A percentile compares a stretch with the other conserved stretches of the same genome.
Conservation (phyloP, 495 filamentous ascomycete genomes). For the Penicillium ochrochloron region DNA sequence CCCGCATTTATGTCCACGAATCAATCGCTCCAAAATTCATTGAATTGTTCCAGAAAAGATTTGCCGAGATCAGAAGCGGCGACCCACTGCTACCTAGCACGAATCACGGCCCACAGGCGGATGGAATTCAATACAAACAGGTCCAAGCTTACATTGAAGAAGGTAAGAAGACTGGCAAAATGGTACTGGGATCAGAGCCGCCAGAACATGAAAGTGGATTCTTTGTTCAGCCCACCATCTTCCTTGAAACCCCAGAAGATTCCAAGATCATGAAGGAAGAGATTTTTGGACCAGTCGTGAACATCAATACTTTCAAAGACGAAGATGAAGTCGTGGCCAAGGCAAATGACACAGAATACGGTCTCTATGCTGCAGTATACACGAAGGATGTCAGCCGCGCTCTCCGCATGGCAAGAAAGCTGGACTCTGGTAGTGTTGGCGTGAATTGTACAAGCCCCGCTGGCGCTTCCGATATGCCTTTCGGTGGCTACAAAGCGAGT, state of each 20-base stretch:
- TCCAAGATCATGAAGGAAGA: constrained; percentile 47
- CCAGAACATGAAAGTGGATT: constrained; percentile 36
- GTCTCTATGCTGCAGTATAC: constrained; percentile 50
- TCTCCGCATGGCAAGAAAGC: constrained; percentile 47
- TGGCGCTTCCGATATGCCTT: constrained; percentile 43
- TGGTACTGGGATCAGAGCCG: constrained; percentile 19
- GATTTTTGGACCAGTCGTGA: constrained; percentile 53
- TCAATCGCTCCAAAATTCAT: constrained; percentile 83
- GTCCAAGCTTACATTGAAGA: constrained; percentile 86
- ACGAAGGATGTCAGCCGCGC: constrained; percentile 54
- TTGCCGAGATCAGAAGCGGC: constrained; percentile 57
- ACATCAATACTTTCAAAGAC: constrained; percentile 42
- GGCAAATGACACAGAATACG: constrained; percentile 48
- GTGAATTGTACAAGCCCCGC: constrained; percentile 53
- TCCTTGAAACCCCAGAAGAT: constrained; percentile 40
- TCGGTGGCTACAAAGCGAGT: constrained; percentile 58
- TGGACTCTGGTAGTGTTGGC: constrained; percentile 58
- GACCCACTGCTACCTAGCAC: constrained; percentile 79
- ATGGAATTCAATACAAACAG: constrained; percentile 79
- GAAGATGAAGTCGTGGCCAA: constrained; percentile 46
- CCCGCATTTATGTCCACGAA: constrained; percentile 56
- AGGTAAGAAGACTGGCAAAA: constrained; percentile 69
- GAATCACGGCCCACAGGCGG: constrained; percentile 90
- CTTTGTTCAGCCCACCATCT: constrained; percentile 53
- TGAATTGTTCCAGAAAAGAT: constrained; percentile 72